Percentiles rank a stretch among this genome's conserved stretches.
phyloP scores from a whole-genome alignment of 306 rosid genomes.

The Sicyos baderoa region DNA sequence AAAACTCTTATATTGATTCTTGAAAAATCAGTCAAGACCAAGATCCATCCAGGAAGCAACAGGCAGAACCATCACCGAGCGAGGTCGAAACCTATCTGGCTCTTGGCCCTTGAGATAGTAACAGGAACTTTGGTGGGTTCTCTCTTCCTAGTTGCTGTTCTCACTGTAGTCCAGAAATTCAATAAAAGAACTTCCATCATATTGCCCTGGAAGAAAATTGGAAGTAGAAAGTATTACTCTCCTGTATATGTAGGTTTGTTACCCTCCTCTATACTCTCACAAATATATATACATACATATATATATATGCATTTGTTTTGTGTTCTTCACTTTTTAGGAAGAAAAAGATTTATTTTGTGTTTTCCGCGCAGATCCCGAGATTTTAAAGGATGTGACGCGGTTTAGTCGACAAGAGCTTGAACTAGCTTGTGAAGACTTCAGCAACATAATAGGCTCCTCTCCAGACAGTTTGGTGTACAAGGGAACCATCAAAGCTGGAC shows the following conservation, averaged over 20 bases:
- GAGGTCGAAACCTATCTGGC: slow-evolving; percentile 76
- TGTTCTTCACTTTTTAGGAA: too few relatives aligned
- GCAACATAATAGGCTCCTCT: slow-evolving; percentile 95
- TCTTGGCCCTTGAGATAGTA: slow-evolving; percentile 76
- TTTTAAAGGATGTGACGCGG: slow-evolving; percentile 68
- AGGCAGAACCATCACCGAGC: slow-evolving; percentile 39
- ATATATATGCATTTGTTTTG: background rate
- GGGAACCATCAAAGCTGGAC: slow-evolving; percentile 81
- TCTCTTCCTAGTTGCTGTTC: slow-evolving; percentile 55
- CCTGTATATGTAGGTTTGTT: slow-evolving; percentile 56
- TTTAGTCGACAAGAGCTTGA: slow-evolving; percentile 89
- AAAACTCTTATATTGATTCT: slow-evolving; percentile 16
- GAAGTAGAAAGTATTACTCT: slow-evolving; percentile 55
- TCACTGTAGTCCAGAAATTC: slow-evolving; percentile 60
- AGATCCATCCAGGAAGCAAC: slow-evolving; percentile 39
- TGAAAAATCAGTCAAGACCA: slow-evolving; percentile 43
- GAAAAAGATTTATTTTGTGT: background rate
- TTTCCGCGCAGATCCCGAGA: slow-evolving; percentile 53
- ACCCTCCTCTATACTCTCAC: background rate
- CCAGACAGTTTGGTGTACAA: slow-evolving; percentile 93
- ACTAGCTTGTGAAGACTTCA: slow-evolving; percentile 97
- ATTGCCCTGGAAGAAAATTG: slow-evolving; percentile 83
- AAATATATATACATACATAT: too few relatives aligned
- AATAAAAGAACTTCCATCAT: slow-evolving; percentile 68
- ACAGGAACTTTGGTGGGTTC: slow-evolving; percentile 82